Evolutionary conservation across 495 filamentous ascomycete species (phyloP).

Genomic region (Cercophora newfieldiana): DNA sequence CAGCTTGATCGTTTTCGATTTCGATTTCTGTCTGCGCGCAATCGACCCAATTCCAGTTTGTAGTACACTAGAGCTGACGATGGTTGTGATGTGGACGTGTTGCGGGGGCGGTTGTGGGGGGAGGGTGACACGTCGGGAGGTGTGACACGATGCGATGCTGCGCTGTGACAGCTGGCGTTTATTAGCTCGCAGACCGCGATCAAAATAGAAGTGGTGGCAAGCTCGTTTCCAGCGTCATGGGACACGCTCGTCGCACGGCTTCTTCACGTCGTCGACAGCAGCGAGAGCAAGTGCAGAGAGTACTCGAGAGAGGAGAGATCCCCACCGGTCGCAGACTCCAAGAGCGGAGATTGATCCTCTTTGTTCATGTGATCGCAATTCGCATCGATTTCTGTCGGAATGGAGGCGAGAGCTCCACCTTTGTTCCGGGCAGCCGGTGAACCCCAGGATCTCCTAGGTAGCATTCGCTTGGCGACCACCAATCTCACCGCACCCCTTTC

Average conservation of each 20-base stretch:
- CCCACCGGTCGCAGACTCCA: not conserved
- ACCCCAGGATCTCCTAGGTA: conserved; percentile 7
- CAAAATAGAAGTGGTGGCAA: not conserved
- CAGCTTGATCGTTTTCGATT: not conserved
- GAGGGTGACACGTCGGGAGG: not conserved
- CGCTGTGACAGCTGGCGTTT: not conserved
- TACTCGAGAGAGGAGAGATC: not conserved
- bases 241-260: not conserved
- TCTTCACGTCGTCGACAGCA: not conserved
- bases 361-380: conserved; percentile 1
- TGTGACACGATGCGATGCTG: not conserved
- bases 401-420: not conserved
- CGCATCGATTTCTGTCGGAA: not conserved
- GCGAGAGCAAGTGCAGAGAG: not conserved
- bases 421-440: not conserved
- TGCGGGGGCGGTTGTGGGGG: no score
- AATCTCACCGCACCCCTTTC: conserved; percentile 6
- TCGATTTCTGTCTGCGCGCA: not conserved
- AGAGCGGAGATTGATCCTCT: not conserved
- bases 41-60: not conserved
- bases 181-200: not conserved
- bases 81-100: not conserved
- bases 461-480: conserved; percentile 8
- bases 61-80: not conserved
- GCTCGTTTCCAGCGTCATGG: conserved; percentile 6